Evolutionary conservation across 116 monocot species (phyloP).

Genomic region (Papilionanthe hybrid): DNA sequence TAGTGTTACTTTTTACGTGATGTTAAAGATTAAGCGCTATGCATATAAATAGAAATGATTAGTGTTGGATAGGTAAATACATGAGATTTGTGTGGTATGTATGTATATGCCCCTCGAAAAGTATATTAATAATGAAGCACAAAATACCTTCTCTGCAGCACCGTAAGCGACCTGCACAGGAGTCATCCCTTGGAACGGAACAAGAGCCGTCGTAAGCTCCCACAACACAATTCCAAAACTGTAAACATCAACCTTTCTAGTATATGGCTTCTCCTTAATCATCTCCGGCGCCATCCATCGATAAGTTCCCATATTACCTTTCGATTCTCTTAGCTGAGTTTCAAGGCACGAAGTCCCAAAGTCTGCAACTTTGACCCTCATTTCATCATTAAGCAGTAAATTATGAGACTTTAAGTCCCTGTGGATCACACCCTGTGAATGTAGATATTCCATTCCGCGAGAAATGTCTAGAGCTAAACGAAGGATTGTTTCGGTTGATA

Average conservation of each 20-base stretch:
- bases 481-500: conserved; percentile 66
- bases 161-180: conserved; percentile 95
- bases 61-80: too few species aligned
- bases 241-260: conserved; percentile 86
- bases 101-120: too few species aligned
- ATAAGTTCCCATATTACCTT: conserved; percentile 93
- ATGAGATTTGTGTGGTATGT: too few species aligned
- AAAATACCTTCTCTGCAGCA: conserved; percentile 74
- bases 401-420: conserved; percentile 92
- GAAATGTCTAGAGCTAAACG: conserved; percentile 88
- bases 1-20: too few species aligned
- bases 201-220: conserved; percentile 84
- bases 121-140: background rate
- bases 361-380: conserved; percentile 86
- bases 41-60: too few species aligned
- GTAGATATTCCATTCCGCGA: conserved; percentile 86
- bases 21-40: too few species aligned
- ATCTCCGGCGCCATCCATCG: conserved; percentile 99
- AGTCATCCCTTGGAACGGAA: conserved; percentile 94
- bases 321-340: conserved; percentile 38
- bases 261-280: conserved; percentile 81
- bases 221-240: conserved; percentile 92
- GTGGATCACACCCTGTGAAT: conserved; percentile 89
- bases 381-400: conserved; percentile 79
- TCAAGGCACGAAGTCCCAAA: conserved; percentile 90